Conservation (phyloP, 768 basidiomycete genomes). For the Pleurotus djamor region DNA sequence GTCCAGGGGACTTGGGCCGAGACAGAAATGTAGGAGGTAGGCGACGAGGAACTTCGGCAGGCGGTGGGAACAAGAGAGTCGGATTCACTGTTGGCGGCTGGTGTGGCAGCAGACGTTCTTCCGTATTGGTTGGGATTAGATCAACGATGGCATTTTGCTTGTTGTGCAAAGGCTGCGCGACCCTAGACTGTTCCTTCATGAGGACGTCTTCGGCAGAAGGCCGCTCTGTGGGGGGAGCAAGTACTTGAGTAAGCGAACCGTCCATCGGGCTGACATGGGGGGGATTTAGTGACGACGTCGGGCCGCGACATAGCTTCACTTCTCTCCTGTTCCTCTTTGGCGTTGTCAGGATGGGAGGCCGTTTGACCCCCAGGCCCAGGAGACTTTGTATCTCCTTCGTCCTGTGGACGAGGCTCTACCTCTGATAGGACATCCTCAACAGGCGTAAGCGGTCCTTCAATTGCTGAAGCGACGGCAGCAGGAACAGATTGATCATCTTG, state of each 20-base stretch:
- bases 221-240: too few relatives aligned
- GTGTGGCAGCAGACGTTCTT: conserved; percentile 14
- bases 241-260: too few relatives aligned
- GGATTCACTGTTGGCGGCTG: conserved; percentile 21
- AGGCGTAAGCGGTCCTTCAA: neutral
- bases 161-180: too few relatives aligned
- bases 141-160: neutral
- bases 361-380: neutral
- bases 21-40: conserved; percentile 18
- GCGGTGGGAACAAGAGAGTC: conserved; percentile 23
- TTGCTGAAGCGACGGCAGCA: neutral
- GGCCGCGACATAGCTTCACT: too few relatives aligned
- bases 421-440: neutral
- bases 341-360: too few relatives aligned
- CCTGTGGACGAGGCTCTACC: neutral
- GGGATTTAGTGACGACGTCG: too few relatives aligned
- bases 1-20: conserved; percentile 19
- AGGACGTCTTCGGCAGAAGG: too few relatives aligned
- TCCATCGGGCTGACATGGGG: too few relatives aligned
- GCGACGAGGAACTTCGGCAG: conserved; percentile 29
- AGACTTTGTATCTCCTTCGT: neutral
- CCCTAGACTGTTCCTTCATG: too few relatives aligned
- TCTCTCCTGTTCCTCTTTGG: too few relatives aligned
- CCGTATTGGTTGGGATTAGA: conserved; percentile 16
- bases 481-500: neutral